Evolutionary conservation across 495 filamentous ascomycete genomes (phyloP).

Genomic region (Hypoxylon crocopeplum): DNA sequence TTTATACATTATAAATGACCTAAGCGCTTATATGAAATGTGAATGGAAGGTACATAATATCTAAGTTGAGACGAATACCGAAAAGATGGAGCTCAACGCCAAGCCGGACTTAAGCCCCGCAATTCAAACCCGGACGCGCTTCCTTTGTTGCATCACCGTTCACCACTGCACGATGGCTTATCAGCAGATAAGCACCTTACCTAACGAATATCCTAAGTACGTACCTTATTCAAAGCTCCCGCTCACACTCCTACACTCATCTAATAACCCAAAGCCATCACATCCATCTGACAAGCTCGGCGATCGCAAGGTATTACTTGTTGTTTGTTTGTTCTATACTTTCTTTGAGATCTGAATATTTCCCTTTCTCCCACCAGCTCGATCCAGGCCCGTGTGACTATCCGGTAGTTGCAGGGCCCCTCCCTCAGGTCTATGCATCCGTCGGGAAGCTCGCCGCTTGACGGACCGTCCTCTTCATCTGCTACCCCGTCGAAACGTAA

Average conservation of each 20-base stretch:
- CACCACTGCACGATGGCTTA: not conserved
- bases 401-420: slow-evolving; percentile 40
- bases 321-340: no score
- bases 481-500: slow-evolving; percentile 39
- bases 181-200: not conserved
- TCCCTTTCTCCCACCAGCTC: not conserved
- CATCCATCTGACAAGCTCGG: not conserved
- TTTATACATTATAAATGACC: no score
- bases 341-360: not conserved
- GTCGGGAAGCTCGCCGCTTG: slow-evolving; percentile 26
- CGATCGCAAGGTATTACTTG: slow-evolving; percentile 2
- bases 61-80: no score
- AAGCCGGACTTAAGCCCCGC: slow-evolving; percentile 30
- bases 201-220: not conserved
- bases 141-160: not conserved
- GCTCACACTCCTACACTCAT: not conserved
- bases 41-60: no score
- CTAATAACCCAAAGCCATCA: not conserved
- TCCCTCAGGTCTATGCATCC: slow-evolving; percentile 41
- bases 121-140: slow-evolving; percentile 1
- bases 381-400: slow-evolving; percentile 37
- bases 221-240: not conserved
- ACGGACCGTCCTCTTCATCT: slow-evolving; percentile 34
- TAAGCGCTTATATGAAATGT: not conserved
- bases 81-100: no score